Percentiles rank a stretch among this genome's conserved stretches.
Evolutionary conservation across 192 early-diverging fungal genomes (phyloP).

Genomic region (Backusella macrospora): DNA sequence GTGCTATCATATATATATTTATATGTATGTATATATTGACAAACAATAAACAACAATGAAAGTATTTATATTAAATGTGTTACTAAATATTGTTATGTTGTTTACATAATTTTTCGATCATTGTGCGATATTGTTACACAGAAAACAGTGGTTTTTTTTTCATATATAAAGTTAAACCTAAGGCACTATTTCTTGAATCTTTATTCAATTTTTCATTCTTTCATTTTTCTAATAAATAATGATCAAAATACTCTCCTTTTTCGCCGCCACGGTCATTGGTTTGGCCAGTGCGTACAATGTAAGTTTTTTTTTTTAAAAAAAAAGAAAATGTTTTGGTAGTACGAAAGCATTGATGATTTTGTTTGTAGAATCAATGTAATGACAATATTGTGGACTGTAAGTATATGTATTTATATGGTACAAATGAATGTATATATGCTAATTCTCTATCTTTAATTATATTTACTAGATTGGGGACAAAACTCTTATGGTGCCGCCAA

Average conservation of each 20-base stretch:
- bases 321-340: neutral
- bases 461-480: constrained; percentile 41
- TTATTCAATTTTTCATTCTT: neutral
- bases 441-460: neutral
- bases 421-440: neutral
- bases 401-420: constrained; percentile 1
- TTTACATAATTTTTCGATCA: constrained; percentile 1
- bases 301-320: neutral
- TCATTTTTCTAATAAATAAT: neutral
- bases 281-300: constrained; percentile 14
- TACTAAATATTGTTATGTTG: neutral
- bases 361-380: constrained; percentile 37
- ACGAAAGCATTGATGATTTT: neutral
- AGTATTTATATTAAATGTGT: constrained; percentile 15
- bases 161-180: neutral
- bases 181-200: neutral
- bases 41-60: constrained; percentile 6
- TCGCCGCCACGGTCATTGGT: constrained; percentile 7
- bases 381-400: constrained; percentile 42
- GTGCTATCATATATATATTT: neutral
- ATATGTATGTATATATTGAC: neutral
- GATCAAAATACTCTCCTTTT: constrained; percentile 2
- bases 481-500: constrained; percentile 44
- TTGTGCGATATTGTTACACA: neutral
- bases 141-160: neutral